Evolutionary conservation across 2,329 filamentous ascomycete genomes (phyloP), one percentile per base, ranked within the genome.

Genomic region (Aspergillus sp.): DNA sequence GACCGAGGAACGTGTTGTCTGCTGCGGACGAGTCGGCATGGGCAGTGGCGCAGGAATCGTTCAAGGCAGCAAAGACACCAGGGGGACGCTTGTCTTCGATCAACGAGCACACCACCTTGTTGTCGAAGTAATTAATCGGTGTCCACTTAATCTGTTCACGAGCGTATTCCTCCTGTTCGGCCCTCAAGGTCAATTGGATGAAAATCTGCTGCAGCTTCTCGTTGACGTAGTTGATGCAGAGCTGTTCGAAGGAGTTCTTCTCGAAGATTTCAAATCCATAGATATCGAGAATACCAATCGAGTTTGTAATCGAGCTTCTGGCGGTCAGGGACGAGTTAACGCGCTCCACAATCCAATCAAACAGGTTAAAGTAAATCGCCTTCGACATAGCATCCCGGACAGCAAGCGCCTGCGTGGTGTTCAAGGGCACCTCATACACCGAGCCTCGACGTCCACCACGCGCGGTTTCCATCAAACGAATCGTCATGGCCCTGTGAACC

Each of bases 241-340:
- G 80, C 70, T 98, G 93, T 67, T 98, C 93, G 61, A 98, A 98
- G 55, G 88, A 96, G 73, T 98, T 98, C 73, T 91, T 93, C 66
- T 98, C 93, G 57, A 98, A 98, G 57, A 98, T 98, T 65, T 98
- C 93, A 62, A 98, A 98, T 2, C 93, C 93, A 66, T 98, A 98
- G 57, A 98, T 98, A 76, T 98, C 93, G 56, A 98, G 77, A 63
- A 98, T 97, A 63, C 93, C 93, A 56, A 98, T 93, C 2, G 87
- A 87, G 66, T 96, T 93, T 38, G 81, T 73, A 3, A 90, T 79
- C 0, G 80, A 72, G 42, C 87, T 85, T 52, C 83, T 80, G 19
- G 91, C 86, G 65, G 87, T 83, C 50, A 97, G 72, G 4, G 91
- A 95, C 55, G 83, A 80, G 69, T 97, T 97, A 56, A 97, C 83